Evolutionary conservation across 371 early-diverging fungal genomes (phyloP).

Genomic region (Vairimorpha necatrix): DNA sequence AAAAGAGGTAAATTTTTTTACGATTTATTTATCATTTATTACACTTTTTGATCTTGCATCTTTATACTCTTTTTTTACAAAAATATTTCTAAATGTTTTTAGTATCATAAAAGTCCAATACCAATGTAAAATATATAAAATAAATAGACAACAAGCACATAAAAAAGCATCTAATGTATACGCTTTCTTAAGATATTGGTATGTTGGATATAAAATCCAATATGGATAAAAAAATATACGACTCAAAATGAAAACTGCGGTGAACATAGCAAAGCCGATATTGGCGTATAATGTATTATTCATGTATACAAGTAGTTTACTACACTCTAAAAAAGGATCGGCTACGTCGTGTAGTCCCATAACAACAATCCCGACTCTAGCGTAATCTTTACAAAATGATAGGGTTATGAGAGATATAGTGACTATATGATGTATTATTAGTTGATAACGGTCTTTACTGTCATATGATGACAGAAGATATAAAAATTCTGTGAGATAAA

Average conservation of each 20-base stretch:
- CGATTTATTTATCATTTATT: not conserved
- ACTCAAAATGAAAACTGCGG: constrained; percentile 66
- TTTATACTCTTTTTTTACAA: constrained; percentile 6
- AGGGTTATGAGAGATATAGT: constrained; percentile 65
- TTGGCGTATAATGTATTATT: constrained; percentile 63
- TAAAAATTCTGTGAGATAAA: constrained; percentile 53
- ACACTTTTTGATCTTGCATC: constrained; percentile 26
- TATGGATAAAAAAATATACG: constrained; percentile 60
- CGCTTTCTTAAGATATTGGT: constrained; percentile 24
- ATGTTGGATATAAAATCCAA: constrained; percentile 47
- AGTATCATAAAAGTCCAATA: constrained; percentile 29
- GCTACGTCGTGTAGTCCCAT: constrained; percentile 67
- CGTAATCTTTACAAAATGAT: constrained; percentile 58
- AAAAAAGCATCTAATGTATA: constrained; percentile 15
- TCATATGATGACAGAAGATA: constrained; percentile 53
- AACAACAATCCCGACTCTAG: constrained; percentile 66
- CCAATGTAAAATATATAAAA: constrained; percentile 24
- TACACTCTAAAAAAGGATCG: constrained; percentile 69
- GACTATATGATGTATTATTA: constrained; percentile 67
- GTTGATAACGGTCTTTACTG: constrained; percentile 57
- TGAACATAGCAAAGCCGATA: constrained; percentile 66
- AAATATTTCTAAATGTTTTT: constrained; percentile 8
- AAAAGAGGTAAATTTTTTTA: not conserved
- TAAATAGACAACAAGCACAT: not conserved
- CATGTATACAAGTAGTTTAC: constrained; percentile 66